Evolutionary conservation across 2,329 filamentous ascomycete species (phyloP).

Genomic region (Xylariaceae sp.): DNA sequence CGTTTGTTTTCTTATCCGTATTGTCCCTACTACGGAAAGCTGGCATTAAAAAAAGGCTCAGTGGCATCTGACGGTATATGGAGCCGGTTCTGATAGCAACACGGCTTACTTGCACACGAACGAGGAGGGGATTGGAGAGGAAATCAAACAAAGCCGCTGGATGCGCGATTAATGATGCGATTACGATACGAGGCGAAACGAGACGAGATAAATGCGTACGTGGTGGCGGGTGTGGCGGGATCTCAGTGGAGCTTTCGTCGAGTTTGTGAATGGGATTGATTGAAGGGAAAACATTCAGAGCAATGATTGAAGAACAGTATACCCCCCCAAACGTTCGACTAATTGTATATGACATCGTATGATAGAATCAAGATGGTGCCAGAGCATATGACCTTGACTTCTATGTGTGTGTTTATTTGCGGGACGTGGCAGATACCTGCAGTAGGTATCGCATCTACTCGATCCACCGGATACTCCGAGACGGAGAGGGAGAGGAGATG

Average conservation of each 20-base stretch:
- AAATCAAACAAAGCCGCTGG: conserved; percentile 9
- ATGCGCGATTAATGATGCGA: conserved; percentile 10
- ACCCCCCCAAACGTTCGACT: conserved; percentile 27
- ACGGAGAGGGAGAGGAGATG: too few species aligned
- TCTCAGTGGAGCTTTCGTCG: background rate
- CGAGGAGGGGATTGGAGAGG: conserved; percentile 9
- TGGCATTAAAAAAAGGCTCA: conserved; percentile 9
- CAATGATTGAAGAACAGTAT: conserved; percentile 27
- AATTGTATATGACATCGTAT: conserved; percentile 33
- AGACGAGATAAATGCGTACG: conserved; percentile 12
- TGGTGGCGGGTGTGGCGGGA: background rate
- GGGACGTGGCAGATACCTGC: too few species aligned
- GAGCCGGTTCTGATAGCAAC: background rate
- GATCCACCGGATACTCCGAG: too few species aligned
- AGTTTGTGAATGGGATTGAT: conserved; percentile 8
- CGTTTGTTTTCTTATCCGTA: conserved; percentile 28
- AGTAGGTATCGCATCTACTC: too few species aligned
- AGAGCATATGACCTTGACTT: background rate
- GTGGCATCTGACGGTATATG: conserved; percentile 19
- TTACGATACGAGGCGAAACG: conserved; percentile 18
- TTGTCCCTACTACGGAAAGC: conserved; percentile 9
- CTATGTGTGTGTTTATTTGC: too few species aligned
- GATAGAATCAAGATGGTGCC: conserved; percentile 29
- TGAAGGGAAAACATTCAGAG: conserved; percentile 8
- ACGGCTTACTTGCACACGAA: background rate